Conservation (phyloP, 495 filamentous ascomycete genomes). For the Aspergillus nidulans region DNA sequence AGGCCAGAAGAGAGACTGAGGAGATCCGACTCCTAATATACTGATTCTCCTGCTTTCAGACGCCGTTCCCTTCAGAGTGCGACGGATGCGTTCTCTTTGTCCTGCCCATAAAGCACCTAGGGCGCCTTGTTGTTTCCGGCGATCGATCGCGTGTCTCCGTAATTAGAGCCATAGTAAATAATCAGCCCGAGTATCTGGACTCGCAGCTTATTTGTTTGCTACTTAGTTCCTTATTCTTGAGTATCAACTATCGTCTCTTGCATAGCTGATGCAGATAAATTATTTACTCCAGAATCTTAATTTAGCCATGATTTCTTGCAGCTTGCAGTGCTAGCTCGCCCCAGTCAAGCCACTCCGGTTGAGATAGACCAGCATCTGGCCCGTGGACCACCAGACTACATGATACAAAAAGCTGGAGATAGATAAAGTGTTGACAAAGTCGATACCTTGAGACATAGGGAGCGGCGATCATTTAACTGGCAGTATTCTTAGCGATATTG, state of each 20-base stretch:
- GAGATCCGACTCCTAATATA: neutral
- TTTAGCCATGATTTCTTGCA: slow-evolving; percentile 2
- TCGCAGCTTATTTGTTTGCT: neutral
- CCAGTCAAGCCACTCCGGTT: slow-evolving; percentile 1
- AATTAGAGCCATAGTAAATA: neutral
- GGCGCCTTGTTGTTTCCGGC: slow-evolving; percentile 11
- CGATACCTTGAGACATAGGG: too few relatives aligned
- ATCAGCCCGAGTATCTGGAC: neutral
- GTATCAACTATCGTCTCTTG: neutral
- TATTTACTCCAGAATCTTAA: neutral
- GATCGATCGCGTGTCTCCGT: slow-evolving; percentile 11
- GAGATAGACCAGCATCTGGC: neutral
- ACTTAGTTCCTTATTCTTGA: neutral
- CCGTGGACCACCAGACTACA: neutral
- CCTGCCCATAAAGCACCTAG: neutral
- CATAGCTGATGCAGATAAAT: neutral
- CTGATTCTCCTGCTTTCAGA: slow-evolving; percentile 8
- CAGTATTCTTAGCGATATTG: neutral
- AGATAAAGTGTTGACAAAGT: too few relatives aligned
- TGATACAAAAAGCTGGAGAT: too few relatives aligned
- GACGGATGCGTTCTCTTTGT: slow-evolving; percentile 7
- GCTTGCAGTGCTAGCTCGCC: slow-evolving; percentile 4
- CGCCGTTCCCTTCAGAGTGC: neutral
- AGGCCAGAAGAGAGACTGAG: neutral
- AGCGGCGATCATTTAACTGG: too few relatives aligned